A percentile compares a stretch with the other conserved stretches of the same genome.
Conservation (phyloP, 208 protist genomes). For the Trichomonas vaginalis region DNA sequence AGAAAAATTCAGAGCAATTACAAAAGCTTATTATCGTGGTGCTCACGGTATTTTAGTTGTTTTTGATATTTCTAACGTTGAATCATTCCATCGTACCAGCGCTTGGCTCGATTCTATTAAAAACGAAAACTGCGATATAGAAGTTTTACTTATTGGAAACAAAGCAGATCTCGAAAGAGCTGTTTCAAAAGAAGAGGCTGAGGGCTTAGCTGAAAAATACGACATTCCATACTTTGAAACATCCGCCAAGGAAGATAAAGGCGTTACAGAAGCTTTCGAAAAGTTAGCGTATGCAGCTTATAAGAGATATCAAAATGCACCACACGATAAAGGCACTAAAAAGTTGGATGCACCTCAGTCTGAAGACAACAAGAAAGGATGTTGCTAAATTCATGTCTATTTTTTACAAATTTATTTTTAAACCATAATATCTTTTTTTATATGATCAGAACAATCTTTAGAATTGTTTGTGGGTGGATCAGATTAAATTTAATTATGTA, state of each 20-base stretch:
- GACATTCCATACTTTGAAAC: not conserved
- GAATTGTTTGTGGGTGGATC: too few relatives aligned
- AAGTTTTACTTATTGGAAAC: conserved; percentile 94
- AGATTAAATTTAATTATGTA: too few relatives aligned
- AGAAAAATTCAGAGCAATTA: conserved; percentile 71
- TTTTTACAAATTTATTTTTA: too few relatives aligned
- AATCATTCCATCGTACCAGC: conserved; percentile 53
- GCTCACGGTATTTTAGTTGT: conserved; percentile 90
- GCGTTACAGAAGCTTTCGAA: not conserved
- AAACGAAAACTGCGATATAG: conserved; percentile 83
- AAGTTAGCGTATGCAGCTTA: not conserved
- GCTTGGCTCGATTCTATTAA: conserved; percentile 79
- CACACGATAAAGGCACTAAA: not conserved
- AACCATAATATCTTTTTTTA: too few relatives aligned
- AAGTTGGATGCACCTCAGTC: not conserved
- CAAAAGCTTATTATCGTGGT: conserved; percentile 81
- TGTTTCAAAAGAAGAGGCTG: not conserved
- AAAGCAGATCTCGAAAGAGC: conserved; percentile 71
- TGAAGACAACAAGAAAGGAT: not conserved
- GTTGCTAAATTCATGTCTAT: too few relatives aligned
- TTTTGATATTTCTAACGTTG: conserved; percentile 41
- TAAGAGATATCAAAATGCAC: not conserved
- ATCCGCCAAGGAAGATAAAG: not conserved
- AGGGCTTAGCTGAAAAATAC: not conserved
- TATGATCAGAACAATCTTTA: too few relatives aligned